These are phyloP conservation scores for Coniochaeta prunicola DNA, from an alignment of 2,329 filamentous ascomycete genomes.

Conservation along the genomic window DNA sequence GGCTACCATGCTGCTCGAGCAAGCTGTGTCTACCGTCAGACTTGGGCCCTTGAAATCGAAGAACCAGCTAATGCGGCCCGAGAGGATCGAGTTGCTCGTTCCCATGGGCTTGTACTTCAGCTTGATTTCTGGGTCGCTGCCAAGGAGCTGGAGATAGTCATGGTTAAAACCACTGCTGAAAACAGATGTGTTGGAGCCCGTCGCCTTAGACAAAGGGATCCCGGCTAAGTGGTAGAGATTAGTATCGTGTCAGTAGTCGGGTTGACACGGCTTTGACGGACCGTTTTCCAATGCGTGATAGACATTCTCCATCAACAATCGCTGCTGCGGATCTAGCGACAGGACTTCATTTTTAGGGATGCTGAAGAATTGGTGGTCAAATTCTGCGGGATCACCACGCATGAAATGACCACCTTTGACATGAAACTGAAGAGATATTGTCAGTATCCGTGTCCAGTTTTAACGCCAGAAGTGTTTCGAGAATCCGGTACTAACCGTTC, in stretches of 20 bases:
- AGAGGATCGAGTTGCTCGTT: conserved; percentile 23
- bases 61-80: conserved; percentile 33
- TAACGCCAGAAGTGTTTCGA: neutral
- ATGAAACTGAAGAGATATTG: conserved; percentile 16
- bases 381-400: conserved; percentile 8
- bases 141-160: conserved; percentile 19
- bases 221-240: neutral
- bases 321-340: conserved; percentile 12
- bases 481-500: conserved; percentile 8
- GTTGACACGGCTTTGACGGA: neutral
- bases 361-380: conserved; percentile 22
- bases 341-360: conserved; percentile 12
- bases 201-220: neutral
- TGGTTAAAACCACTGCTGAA: conserved; percentile 16
- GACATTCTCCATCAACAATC: conserved; percentile 11
- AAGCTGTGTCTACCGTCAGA: conserved; percentile 37
- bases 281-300: conserved; percentile 20
- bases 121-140: conserved; percentile 13
- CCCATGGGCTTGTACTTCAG: conserved; percentile 26
- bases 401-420: conserved; percentile 24
- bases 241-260: neutral
- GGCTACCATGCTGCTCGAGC: conserved; percentile 29
- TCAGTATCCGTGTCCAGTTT: neutral
- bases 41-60: conserved; percentile 34
- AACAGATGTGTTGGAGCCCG: conserved; percentile 13